Conservation (phyloP, 352 stramenopile species). For the Pythium volutum region DNA sequence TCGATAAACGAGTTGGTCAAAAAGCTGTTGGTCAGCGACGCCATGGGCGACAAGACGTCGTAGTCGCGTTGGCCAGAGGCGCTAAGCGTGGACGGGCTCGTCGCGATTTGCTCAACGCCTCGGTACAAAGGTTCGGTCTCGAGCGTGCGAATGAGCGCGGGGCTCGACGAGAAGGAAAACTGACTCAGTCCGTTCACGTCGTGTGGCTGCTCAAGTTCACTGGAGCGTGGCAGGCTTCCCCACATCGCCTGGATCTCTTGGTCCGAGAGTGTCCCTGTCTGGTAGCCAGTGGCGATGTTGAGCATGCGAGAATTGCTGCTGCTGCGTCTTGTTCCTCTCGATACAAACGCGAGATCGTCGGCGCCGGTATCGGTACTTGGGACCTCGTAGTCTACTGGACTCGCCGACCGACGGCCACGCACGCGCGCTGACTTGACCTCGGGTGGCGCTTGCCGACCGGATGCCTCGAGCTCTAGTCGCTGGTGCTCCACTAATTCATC, state of each 20-base stretch:
- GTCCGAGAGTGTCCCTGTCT: slow-evolving; percentile 37
- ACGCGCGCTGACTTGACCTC: neutral
- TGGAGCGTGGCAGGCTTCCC: slow-evolving; percentile 28
- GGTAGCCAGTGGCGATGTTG: slow-evolving; percentile 25
- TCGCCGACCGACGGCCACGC: neutral
- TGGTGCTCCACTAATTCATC: slow-evolving; percentile 24
- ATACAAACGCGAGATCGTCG: slow-evolving; percentile 3
- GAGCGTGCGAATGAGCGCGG: slow-evolving; percentile 32
- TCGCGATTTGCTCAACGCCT: neutral
- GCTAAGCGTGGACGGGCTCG: neutral
- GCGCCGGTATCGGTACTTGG: neutral
- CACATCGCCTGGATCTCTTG: slow-evolving; percentile 34
- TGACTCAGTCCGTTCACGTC: slow-evolving; percentile 32
- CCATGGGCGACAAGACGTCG: slow-evolving; percentile 43
- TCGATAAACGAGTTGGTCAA: slow-evolving; percentile 28
- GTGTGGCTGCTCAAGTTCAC: slow-evolving; percentile 29
- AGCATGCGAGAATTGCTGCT: slow-evolving; percentile 14
- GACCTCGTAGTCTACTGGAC: neutral
- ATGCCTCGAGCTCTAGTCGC: slow-evolving; percentile 5
- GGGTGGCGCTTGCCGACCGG: neutral
- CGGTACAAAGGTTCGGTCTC: slow-evolving; percentile 39
- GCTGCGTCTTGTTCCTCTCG: neutral
- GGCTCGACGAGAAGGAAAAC: slow-evolving; percentile 34
- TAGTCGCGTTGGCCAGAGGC: slow-evolving; percentile 24
- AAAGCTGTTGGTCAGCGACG: slow-evolving; percentile 32